Evolutionary conservation across 768 basidiomycete species (phyloP).

Genomic region (Russula sp.): DNA sequence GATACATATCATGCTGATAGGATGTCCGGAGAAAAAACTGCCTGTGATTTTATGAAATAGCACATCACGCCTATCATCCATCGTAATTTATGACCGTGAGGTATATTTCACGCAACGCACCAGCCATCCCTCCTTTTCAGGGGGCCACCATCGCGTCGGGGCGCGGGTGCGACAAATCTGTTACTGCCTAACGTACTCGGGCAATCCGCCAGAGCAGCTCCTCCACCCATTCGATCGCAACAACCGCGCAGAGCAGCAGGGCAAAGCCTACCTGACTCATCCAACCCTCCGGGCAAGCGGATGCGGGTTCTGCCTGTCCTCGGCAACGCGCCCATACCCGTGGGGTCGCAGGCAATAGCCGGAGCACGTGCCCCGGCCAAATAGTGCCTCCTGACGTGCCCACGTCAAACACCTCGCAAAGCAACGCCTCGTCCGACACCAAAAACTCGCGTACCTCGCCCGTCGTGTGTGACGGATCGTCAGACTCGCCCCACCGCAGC

Average conservation of each 20-base stretch:
- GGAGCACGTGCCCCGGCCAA: background rate
- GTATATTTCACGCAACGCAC: background rate
- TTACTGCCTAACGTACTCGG: conserved; percentile 1
- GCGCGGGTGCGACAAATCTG: background rate
- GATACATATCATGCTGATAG: no score
- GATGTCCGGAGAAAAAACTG: no score
- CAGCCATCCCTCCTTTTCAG: background rate
- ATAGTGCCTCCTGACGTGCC: background rate
- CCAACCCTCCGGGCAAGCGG: background rate
- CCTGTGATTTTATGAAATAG: no score
- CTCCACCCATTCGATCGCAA: conserved; percentile 1
- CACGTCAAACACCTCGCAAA: background rate
- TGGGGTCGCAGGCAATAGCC: background rate
- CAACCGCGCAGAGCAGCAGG: background rate
- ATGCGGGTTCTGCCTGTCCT: background rate
- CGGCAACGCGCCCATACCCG: background rate
- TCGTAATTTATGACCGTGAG: no score
- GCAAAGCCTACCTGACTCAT: background rate
- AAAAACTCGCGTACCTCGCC: background rate
- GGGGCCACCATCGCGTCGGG: background rate
- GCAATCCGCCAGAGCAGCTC: background rate
- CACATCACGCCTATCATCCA: no score
- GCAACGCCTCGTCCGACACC: background rate
- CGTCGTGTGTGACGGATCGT: background rate
- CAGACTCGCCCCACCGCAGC: background rate